A percentile compares a stretch with the other conserved stretches of the same genome.
phyloP scores from a whole-genome alignment of 176 grass and related monocot species.

The Cymbopogon citratus region DNA sequence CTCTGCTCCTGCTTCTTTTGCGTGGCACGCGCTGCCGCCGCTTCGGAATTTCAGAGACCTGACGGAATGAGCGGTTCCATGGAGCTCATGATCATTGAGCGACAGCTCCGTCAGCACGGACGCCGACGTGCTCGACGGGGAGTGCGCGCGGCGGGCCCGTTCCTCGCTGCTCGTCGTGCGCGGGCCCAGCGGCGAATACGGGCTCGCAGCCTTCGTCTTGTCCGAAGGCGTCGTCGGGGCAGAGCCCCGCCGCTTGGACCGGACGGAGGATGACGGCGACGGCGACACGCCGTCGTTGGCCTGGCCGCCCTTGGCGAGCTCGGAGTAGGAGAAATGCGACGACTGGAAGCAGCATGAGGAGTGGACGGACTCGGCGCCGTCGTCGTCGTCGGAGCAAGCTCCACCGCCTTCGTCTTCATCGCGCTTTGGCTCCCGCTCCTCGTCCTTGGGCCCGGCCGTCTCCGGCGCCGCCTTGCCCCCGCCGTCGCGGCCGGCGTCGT shows the following conservation, averaged over 20 bases:
- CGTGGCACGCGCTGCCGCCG: background rate
- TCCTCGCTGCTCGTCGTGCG: constrained; percentile 35
- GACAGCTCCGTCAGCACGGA: constrained; percentile 8
- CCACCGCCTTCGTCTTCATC: constrained; percentile 18
- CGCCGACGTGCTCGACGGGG: constrained; percentile 24
- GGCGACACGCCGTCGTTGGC: constrained; percentile 1
- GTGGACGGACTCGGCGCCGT: constrained; percentile 66
- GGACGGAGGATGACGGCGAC: constrained; percentile 27
- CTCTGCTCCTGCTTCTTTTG: constrained; percentile 10
- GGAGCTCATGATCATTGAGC: constrained; percentile 11
- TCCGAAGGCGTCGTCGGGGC: constrained; percentile 31
- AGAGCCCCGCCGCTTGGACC: constrained; percentile 32
- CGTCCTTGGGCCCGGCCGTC: background rate
- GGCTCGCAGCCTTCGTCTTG: background rate
- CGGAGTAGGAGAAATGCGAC: constrained; percentile 42
- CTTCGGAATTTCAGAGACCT: constrained; percentile 12
- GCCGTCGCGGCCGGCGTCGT: background rate
- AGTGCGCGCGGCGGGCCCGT: background rate
- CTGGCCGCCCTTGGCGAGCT: constrained; percentile 19
- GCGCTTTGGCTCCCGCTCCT: background rate
- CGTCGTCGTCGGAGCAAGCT: constrained; percentile 38
- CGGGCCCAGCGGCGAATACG: constrained; percentile 21
- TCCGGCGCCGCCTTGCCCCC: background rate
- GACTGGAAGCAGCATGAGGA: constrained; percentile 56
- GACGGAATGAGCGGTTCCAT: background rate